These are phyloP conservation scores for Erodium maritimum DNA, from an alignment of 345 rosid species.

Conservation along the genomic window DNA sequence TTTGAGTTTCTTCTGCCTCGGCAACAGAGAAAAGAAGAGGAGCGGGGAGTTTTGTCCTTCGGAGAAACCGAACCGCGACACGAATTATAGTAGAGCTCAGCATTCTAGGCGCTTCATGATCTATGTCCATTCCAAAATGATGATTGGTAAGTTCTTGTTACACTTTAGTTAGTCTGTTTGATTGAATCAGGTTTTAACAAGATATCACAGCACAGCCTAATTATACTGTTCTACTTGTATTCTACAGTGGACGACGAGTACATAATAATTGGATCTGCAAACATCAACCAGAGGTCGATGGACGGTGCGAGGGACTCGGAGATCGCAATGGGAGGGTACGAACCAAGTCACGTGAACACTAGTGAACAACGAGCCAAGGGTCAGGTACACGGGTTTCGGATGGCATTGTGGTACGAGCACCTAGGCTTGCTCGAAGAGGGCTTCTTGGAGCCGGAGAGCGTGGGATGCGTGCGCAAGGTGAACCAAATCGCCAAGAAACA, in stretches of 20 bases:
- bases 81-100: constrained; percentile 37
- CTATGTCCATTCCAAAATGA: constrained; percentile 47
- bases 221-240: too few relatives aligned
- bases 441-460: constrained; percentile 29
- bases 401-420: constrained; percentile 44
- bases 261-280: constrained; percentile 39
- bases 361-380: constrained; percentile 24
- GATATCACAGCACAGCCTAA: too few relatives aligned
- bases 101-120: constrained; percentile 42
- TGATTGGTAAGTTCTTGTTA: constrained; percentile 31
- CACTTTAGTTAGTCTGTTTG: background rate
- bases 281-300: constrained; percentile 48
- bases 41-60: constrained; percentile 24
- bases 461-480: constrained; percentile 26
- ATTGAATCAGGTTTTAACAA: too few relatives aligned
- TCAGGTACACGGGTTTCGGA: constrained; percentile 37
- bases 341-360: constrained; percentile 23
- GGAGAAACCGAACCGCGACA: constrained; percentile 21
- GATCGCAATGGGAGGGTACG: constrained; percentile 44
- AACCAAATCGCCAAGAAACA: constrained; percentile 21
- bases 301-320: constrained; percentile 43
- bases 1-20: constrained; percentile 43
- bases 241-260: constrained; percentile 36
- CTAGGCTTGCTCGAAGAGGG: constrained; percentile 14
- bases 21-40: constrained; percentile 25